These are phyloP conservation scores for sunflower (Helianthus annuus) DNA, from an alignment of 129 eudicot species.

Conservation along the genomic window DNA sequence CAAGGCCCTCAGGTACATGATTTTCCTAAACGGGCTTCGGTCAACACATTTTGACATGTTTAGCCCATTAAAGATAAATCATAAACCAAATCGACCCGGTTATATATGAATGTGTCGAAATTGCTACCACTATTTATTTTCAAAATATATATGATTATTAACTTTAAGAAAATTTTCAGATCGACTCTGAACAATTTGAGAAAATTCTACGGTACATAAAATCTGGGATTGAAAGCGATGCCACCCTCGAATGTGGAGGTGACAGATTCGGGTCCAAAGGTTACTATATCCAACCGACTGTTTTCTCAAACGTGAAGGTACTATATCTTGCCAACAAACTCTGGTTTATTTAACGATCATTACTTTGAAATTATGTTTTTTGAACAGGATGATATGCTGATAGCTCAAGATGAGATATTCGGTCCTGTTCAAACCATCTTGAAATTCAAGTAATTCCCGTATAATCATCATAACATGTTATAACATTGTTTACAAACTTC, in stretches of 20 bases:
- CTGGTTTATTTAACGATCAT: not conserved
- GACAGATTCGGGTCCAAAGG: conserved; percentile 70
- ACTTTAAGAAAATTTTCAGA: conserved; percentile 37
- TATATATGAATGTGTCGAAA: not conserved
- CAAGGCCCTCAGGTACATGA: conserved; percentile 91
- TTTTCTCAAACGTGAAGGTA: conserved; percentile 84
- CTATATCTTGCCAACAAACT: not conserved
- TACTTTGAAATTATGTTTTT: not conserved
- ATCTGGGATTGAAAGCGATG: conserved; percentile 72
- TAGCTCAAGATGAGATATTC: conserved; percentile 83
- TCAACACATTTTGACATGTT: not conserved
- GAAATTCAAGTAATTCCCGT: conserved; percentile 69
- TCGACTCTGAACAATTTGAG: conserved; percentile 74
- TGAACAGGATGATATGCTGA: conserved; percentile 76
- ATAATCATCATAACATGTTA: not conserved
- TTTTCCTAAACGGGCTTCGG: not conserved
- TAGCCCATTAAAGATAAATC: not conserved
- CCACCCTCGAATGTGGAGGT: conserved; percentile 91
- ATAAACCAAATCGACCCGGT: not conserved
- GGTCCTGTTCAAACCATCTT: conserved; percentile 86
- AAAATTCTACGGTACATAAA: conserved; percentile 68
- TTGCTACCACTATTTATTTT: not conserved
- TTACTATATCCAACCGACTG: conserved; percentile 80
- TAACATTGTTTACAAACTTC: not conserved
- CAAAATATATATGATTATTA: not conserved